Evolutionary conservation across 192 early-diverging fungal species (phyloP), one percentile per base, ranked within the genome.

Genomic region (Phycomyces nitens): DNA sequence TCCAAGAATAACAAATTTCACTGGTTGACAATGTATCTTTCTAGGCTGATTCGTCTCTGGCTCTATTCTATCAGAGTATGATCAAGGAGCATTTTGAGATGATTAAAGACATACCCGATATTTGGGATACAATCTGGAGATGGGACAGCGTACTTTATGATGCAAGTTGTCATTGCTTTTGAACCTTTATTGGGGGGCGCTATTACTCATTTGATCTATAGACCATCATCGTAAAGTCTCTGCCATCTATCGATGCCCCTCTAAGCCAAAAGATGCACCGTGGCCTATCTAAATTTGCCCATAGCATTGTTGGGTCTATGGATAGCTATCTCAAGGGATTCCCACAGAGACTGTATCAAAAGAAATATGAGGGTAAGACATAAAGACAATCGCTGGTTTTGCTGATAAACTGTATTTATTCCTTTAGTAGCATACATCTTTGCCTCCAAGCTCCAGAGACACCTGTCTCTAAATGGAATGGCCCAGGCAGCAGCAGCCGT

Each of bases 81-180:
- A 42, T 26, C 22, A 21, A 44, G 14, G 24, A 62, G 0, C 57
- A 42, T 38, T 56, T n/a, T 5, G 14, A 47, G 1, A 34, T 69
- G 0, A 26, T 81, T 24, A 57, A 66, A 12, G 60, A 61, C 0
- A 44, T 39, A 5, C 58, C 66, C 16, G 78, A 78, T 10, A 62
- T 80, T 20, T 56, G 64, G 1, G 81, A 82, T 10, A 56, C 68
- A 23, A 63, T 82, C 21, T 82, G 81, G 78, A 64, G 79, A 55
- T 80, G 74, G 68, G 81, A 82, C 56, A 70, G 76, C 20, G 38
- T 68, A 15, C 60, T 82, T n/a, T 82, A 80, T 58, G 81, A 82
- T 60, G 76, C 77, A 73, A 72, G 68, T 58, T 54, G n/a, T 60
- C 49, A 71, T 55, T 69, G 52, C 66, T 62, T 24, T 59, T 65